These are phyloP conservation scores for Suhomyces vadensis DNA, from an alignment of 805 yeast species.

Conservation along the genomic window DNA sequence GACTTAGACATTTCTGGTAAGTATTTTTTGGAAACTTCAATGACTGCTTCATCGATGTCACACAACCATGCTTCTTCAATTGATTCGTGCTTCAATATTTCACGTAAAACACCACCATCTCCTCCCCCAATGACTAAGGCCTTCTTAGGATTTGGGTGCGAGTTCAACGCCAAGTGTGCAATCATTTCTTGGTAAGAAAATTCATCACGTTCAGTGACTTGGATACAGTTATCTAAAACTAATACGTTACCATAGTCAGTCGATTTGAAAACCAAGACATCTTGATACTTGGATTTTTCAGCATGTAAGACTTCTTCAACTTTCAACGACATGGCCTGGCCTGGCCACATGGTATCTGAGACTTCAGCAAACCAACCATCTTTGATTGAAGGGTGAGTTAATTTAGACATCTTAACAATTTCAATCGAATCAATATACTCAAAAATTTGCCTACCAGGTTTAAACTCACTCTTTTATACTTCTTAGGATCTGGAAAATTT, in stretches of 20 bases:
- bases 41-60: constrained; percentile 94
- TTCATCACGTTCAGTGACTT: constrained; percentile 96
- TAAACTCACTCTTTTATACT: not conserved
- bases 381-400: constrained; percentile 57
- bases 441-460: not conserved
- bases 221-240: constrained; percentile 92
- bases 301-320: constrained; percentile 85
- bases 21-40: constrained; percentile 80
- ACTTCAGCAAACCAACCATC: constrained; percentile 98
- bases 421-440: too few species aligned
- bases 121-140: constrained; percentile 98
- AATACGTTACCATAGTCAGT: constrained; percentile 93
- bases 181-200: constrained; percentile 98
- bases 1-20: constrained; percentile 86
- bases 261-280: constrained; percentile 88
- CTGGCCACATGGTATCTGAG: constrained; percentile 98
- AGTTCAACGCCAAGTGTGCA: constrained; percentile 86
- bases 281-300: constrained; percentile 89
- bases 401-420: constrained; percentile 17
- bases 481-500: not conserved
- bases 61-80: constrained; percentile 90
- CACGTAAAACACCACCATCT: constrained; percentile 97
- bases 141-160: constrained; percentile 91
- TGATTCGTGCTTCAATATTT: constrained; percentile 81
- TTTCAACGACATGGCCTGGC: constrained; percentile 91